Conservation (phyloP, 2,329 filamentous ascomycete genomes). For the Cercospora sp. region DNA sequence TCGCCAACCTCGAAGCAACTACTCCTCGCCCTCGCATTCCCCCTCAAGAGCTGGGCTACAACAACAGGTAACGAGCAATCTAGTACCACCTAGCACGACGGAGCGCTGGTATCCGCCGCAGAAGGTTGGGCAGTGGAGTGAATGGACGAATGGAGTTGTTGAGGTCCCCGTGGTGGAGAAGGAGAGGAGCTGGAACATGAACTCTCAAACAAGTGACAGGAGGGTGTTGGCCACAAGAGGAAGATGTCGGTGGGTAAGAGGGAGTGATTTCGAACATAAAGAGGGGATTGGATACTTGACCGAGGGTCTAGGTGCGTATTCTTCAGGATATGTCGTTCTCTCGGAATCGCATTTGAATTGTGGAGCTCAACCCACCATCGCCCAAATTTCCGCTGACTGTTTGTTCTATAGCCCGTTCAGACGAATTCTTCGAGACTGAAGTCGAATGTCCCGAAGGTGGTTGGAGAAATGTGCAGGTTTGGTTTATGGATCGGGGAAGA, state of each 20-base stretch:
- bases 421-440: slow-evolving; percentile 23
- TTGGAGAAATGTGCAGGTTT: slow-evolving; percentile 21
- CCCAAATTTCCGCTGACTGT: not conserved
- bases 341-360: not conserved
- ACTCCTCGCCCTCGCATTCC: not conserved
- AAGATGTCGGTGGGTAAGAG: slow-evolving; percentile 22
- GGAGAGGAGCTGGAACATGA: not conserved
- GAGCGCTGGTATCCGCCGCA: slow-evolving; percentile 24
- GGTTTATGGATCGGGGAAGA: slow-evolving; percentile 24
- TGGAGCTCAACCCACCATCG: not conserved
- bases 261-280: slow-evolving; percentile 14
- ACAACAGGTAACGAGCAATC: not conserved
- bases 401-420: not conserved
- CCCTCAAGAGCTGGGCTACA: not conserved
- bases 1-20: not conserved
- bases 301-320: slow-evolving; percentile 15
- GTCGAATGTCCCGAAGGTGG: slow-evolving; percentile 17
- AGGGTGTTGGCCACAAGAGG: slow-evolving; percentile 2
- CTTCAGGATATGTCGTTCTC: not conserved
- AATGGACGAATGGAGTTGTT: slow-evolving; percentile 12
- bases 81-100: slow-evolving; percentile 2
- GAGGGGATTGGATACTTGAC: slow-evolving; percentile 23
- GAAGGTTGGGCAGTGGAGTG: slow-evolving; percentile 11
- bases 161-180: not conserved
- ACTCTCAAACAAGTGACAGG: not conserved